Percentiles rank a stretch among this genome's conserved stretches.
These are phyloP conservation scores for Ailanthus altissimus DNA, from an alignment of 345 rosid species.

Conservation along the genomic window DNA sequence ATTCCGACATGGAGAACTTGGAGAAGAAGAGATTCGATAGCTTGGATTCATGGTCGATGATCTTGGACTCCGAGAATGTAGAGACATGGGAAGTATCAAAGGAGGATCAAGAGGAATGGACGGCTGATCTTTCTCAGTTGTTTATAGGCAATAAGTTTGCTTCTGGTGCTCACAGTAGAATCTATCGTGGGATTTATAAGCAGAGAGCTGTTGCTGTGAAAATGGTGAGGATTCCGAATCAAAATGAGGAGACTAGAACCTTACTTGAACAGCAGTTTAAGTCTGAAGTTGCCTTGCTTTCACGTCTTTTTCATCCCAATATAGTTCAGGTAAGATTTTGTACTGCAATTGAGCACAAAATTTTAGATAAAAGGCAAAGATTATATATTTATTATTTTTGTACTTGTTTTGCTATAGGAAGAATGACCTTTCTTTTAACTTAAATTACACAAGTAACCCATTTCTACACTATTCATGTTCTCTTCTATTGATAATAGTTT, in stretches of 20 bases:
- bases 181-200: conserved; percentile 93
- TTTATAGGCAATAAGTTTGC: conserved; percentile 98
- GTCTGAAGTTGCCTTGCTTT: conserved; percentile 93
- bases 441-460: not conserved
- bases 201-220: conserved; percentile 98
- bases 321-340: conserved; percentile 60
- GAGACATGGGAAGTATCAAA: conserved; percentile 90
- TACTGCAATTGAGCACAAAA: not conserved
- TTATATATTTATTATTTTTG: not conserved
- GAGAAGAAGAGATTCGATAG: conserved; percentile 93
- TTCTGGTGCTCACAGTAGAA: conserved; percentile 91
- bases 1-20: conserved; percentile 72
- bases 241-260: conserved; percentile 73
- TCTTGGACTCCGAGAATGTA: conserved; percentile 88
- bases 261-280: conserved; percentile 92
- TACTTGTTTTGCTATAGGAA: not conserved
- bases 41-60: conserved; percentile 98
- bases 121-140: conserved; percentile 95
- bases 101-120: conserved; percentile 95
- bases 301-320: conserved; percentile 92
- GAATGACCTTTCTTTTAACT: too few species aligned
- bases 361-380: not conserved
- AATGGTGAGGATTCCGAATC: conserved; percentile 95
- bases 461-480: not conserved
- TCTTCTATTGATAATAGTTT: not conserved